Base-by-base conservation (phyloP, 2,329 filamentous ascomycete genomes). In the Cyclaneusma minus region DNA sequence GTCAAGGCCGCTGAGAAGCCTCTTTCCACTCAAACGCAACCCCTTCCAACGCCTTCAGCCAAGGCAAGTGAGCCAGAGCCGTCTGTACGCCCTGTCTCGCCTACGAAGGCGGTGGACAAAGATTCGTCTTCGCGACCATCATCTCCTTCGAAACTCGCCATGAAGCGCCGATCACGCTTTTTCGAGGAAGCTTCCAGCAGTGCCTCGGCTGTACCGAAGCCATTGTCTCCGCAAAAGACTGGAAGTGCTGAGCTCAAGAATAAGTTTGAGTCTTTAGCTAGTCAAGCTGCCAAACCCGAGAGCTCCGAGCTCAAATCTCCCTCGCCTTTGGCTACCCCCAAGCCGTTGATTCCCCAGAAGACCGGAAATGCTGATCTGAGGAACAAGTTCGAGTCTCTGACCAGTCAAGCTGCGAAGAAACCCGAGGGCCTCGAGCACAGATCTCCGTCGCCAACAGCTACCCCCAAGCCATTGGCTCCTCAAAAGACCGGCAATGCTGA, bases 81-180 rank as follows among this genome's bases (percentile, higher is more conserved):
- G 18, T 20, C 7, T 20, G 11, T 7, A 11, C 48, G 22, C 33
- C 32, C 38, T 23, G 30, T 30, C 17, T 41, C 36, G 7, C 38
- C 39, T 6, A 42, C 37, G 2, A 45, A 50, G 28, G 30, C 44
- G 18, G 34, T 40, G 22, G 49, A 50, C 14, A 42, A 45, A 12
- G 50, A 51, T 15, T 34, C 42, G 1, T 38, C 33, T 9, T 51
- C 58, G 1, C 56, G 60, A 32, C 53, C 64, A 4, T 44, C 57
- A 3, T 69, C 68, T 10, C 68, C 71, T 1, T 59, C 55, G 31
- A 70, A 73, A 38, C 49, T 73, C 12, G 60, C 71, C 37, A 46
- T 62, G 44, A 73, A 66, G 44, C 56, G 67, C 28, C 60, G 71
- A 48, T 73, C 68, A 2, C 57, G 49, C 29, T 74, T 75, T 36